phyloP scores from a whole-genome alignment of 768 basidiomycete genomes.

The Naganishia antarctica region DNA sequence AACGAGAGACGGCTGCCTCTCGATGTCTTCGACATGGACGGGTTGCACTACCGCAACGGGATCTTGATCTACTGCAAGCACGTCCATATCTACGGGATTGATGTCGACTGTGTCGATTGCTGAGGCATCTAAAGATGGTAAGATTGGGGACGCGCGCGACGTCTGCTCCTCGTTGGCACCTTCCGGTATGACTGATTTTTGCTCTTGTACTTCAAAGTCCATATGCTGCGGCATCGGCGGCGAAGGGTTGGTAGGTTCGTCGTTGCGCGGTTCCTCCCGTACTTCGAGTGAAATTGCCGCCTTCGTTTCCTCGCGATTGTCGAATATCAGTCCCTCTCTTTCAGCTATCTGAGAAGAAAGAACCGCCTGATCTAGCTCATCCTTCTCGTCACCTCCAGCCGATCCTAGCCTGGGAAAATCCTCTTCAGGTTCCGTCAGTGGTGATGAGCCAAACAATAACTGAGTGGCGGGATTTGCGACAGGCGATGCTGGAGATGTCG shows the following conservation, averaged over 20 bases:
- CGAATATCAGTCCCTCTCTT: neutral
- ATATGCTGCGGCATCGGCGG: too few relatives aligned
- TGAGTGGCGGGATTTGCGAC: neutral
- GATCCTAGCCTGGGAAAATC: neutral
- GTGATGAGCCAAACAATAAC: constrained; percentile 9
- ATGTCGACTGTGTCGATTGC: neutral
- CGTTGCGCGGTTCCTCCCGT: neutral
- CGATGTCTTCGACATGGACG: neutral
- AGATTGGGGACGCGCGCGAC: too few relatives aligned
- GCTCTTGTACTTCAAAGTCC: too few relatives aligned
- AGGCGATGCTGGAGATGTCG: neutral
- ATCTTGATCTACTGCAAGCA: too few relatives aligned
- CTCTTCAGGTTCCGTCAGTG: constrained; percentile 7
- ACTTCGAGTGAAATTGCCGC: neutral
- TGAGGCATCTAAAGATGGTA: too few relatives aligned
- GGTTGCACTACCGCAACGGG: too few relatives aligned
- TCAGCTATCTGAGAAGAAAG: neutral
- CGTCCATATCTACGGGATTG: neutral
- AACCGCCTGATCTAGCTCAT: neutral
- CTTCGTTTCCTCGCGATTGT: neutral
- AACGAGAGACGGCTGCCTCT: neutral
- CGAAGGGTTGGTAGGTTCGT: neutral
- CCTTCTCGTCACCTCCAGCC: neutral
- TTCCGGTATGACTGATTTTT: too few relatives aligned
- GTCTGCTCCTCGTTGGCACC: too few relatives aligned